A percentile compares a stretch with the other conserved stretches of the same genome.
Evolutionary conservation across 2,329 filamentous ascomycete species (phyloP).

Genomic region (Plenodomus biglobosus): DNA sequence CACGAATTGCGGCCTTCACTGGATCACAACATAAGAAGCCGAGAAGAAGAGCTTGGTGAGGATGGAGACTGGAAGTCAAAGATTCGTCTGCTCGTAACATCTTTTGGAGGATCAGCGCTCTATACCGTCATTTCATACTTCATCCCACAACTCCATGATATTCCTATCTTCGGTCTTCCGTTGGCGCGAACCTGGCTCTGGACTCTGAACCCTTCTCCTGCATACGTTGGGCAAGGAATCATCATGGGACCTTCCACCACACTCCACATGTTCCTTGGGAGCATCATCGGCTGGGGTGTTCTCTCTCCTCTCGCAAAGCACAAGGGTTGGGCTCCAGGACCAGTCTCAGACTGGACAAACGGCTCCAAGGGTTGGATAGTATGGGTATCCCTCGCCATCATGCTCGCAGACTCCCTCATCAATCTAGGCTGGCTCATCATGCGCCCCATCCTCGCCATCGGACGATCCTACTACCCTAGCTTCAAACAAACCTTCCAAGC

Average conservation of each 20-base stretch:
- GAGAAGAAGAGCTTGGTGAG: constrained; percentile 31
- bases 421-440: constrained; percentile 78
- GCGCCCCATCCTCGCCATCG: constrained; percentile 60
- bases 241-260: constrained; percentile 98
- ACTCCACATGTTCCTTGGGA: constrained; percentile 90
- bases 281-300: constrained; percentile 85
- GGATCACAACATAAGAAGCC: constrained; percentile 14
- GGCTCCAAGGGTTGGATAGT: constrained; percentile 99
- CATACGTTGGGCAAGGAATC: constrained; percentile 94
- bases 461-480: constrained; percentile 43
- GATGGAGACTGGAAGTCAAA: constrained; percentile 62
- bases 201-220: constrained; percentile 95
- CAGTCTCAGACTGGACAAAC: constrained; percentile 82
- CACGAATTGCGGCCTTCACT: constrained; percentile 22
- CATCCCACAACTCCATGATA: constrained; percentile 75
- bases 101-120: constrained; percentile 61
- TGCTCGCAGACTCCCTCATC: constrained; percentile 90
- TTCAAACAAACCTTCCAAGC: constrained; percentile 29
- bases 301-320: constrained; percentile 85
- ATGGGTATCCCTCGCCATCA: constrained; percentile 93
- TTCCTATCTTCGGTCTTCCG: constrained; percentile 80
- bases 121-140: constrained; percentile 86
- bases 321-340: constrained; percentile 85
- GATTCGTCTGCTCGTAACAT: constrained; percentile 60
- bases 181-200: constrained; percentile 85